These are phyloP conservation scores for Cenchrus purpureus DNA, from an alignment of 176 grass and related monocot genomes.

Conservation along the genomic window DNA sequence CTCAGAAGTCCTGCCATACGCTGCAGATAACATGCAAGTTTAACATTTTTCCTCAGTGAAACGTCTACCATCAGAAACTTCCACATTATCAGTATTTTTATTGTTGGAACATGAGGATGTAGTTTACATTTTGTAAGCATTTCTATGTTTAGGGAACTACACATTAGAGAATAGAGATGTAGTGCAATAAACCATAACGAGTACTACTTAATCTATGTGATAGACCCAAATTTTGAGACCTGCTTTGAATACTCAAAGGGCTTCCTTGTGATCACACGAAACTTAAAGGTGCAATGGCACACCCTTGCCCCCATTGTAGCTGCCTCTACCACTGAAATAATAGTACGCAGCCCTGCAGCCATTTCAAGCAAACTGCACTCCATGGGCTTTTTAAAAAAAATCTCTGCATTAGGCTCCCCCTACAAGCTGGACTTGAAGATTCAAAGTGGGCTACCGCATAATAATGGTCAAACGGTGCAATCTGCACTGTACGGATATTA, in stretches of 20 bases:
- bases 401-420: not conserved
- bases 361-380: not conserved
- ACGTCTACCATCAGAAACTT: not conserved
- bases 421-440: not conserved
- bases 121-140: not conserved
- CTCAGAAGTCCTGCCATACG: not conserved
- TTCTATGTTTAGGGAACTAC: not conserved
- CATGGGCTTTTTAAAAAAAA: not conserved
- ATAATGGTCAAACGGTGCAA: not conserved
- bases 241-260: not conserved
- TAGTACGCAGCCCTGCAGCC: not conserved
- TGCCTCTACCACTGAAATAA: not conserved
- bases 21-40: not conserved
- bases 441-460: not conserved
- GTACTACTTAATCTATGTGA: not conserved
- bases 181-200: not conserved
- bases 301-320: not conserved
- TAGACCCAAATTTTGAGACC: not conserved
- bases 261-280: not conserved
- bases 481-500: not conserved
- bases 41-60: not conserved
- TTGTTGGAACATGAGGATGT: not conserved
- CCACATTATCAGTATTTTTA: not conserved
- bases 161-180: not conserved
- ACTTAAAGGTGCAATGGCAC: not conserved